phyloP scores from a whole-genome alignment of 495 filamentous ascomycete genomes.

The Penicillium egyptiacum region DNA sequence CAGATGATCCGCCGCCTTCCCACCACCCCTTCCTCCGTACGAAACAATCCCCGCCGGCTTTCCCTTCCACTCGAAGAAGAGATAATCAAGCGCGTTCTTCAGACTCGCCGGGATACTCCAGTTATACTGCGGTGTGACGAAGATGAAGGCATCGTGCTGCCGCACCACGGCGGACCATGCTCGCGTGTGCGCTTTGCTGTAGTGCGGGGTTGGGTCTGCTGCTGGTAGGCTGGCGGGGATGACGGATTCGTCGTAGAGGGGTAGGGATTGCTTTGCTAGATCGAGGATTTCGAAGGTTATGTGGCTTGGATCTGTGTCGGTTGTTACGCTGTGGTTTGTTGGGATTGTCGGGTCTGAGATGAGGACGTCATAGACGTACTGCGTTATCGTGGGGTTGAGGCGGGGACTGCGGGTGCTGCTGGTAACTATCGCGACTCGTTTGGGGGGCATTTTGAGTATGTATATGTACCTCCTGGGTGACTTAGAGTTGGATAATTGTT shows the following conservation, averaged over 20 bases:
- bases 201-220: conserved; percentile 36
- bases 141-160: conserved; percentile 53
- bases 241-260: conserved; percentile 55
- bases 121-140: conserved; percentile 58
- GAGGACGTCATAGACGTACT: conserved; percentile 31
- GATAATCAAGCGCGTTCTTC: conserved; percentile 65
- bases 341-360: conserved; percentile 22
- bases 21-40: conserved; percentile 55
- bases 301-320: conserved; percentile 25
- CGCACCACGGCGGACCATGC: conserved; percentile 52
- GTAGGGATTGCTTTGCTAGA: conserved; percentile 51
- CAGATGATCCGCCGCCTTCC: conserved; percentile 34
- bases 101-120: conserved; percentile 54
- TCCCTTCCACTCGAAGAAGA: conserved; percentile 58
- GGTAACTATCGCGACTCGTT: conserved; percentile 29
- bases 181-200: conserved; percentile 46
- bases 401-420: conserved; percentile 31
- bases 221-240: conserved; percentile 50
- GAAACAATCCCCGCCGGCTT: conserved; percentile 57
- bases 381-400: conserved; percentile 31
- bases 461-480: too few relatives aligned
- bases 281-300: conserved; percentile 42
- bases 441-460: conserved; percentile 6
- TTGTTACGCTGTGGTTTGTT: conserved; percentile 13
- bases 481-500: too few relatives aligned